phyloP scores from a whole-genome alignment of 2,329 filamentous ascomycete genomes.

The Phyllosticta paracitricarpa region DNA sequence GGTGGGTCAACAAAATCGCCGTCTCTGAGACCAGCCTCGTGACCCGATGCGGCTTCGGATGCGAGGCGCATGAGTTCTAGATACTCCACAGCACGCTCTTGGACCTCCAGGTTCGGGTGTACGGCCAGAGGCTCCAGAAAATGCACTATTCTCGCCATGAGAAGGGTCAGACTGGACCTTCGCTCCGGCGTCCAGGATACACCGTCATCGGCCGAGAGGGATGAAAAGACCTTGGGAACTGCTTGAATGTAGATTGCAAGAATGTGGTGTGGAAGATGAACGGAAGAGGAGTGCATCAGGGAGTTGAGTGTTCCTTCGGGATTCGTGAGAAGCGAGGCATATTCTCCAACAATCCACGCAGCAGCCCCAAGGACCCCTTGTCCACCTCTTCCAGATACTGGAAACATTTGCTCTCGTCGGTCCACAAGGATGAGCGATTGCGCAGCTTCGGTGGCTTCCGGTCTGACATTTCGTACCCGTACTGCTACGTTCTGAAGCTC shows the following conservation, averaged over 20 bases:
- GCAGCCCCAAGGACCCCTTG: slow-evolving; percentile 62
- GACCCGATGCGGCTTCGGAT: slow-evolving; percentile 65
- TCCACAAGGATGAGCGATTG: slow-evolving; percentile 62
- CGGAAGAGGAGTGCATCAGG: slow-evolving; percentile 58
- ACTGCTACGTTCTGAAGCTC: slow-evolving; percentile 87
- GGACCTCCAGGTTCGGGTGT: slow-evolving; percentile 85
- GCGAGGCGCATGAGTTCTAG: slow-evolving; percentile 81
- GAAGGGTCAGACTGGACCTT: slow-evolving; percentile 63
- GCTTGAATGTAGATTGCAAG: slow-evolving; percentile 78
- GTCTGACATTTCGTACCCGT: slow-evolving; percentile 74
- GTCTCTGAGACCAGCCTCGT: slow-evolving; percentile 46
- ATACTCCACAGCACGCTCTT: slow-evolving; percentile 89
- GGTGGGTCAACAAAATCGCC: slow-evolving; percentile 68
- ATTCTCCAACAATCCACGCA: slow-evolving; percentile 85
- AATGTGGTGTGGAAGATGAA: slow-evolving; percentile 50
- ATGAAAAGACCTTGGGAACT: slow-evolving; percentile 72
- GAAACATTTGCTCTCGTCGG: slow-evolving; percentile 47
- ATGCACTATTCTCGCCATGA: slow-evolving; percentile 73
- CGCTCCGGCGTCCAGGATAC: slow-evolving; percentile 61
- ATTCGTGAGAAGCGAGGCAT: slow-evolving; percentile 58
- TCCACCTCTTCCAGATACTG: slow-evolving; percentile 39
- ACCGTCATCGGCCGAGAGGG: slow-evolving; percentile 55
- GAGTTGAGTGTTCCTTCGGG: slow-evolving; percentile 64
- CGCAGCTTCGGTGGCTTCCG: slow-evolving; percentile 71
- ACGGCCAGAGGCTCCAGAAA: slow-evolving; percentile 68